These are phyloP conservation scores for Solanum neorickii DNA, from an alignment of 257 asterid genomes.

Conservation along the genomic window DNA sequence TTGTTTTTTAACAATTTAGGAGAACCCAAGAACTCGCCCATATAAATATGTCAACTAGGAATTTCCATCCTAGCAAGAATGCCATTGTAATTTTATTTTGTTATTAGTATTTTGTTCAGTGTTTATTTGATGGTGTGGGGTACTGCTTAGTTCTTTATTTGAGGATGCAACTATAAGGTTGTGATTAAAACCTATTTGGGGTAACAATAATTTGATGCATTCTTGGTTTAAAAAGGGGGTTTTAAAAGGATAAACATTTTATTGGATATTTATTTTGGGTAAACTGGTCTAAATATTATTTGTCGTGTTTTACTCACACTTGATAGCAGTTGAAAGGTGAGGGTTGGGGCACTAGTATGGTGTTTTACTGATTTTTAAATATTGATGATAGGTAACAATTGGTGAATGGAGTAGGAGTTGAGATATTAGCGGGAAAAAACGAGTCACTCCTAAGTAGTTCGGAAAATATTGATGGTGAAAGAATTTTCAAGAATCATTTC, in stretches of 20 bases:
- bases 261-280: background rate
- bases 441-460: background rate
- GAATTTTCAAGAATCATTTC: background rate
- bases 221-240: background rate
- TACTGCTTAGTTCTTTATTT: background rate
- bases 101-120: background rate
- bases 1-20: too few relatives aligned
- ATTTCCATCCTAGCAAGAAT: too few relatives aligned
- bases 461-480: background rate
- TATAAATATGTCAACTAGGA: too few relatives aligned
- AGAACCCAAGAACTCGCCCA: background rate
- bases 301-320: background rate
- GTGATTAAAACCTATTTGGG: background rate
- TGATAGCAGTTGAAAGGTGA: background rate
- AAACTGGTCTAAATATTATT: background rate
- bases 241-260: background rate
- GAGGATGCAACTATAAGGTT: background rate
- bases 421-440: background rate
- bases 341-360: background rate
- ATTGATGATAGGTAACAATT: background rate
- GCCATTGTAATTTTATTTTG: too few relatives aligned
- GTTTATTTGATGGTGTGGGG: background rate
- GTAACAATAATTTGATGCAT: background rate
- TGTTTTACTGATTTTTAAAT: background rate
- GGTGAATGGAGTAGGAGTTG: background rate